These are phyloP conservation scores for Clarireedia hainanense DNA, from an alignment of 2,329 filamentous ascomycete species.

Conservation along the genomic window DNA sequence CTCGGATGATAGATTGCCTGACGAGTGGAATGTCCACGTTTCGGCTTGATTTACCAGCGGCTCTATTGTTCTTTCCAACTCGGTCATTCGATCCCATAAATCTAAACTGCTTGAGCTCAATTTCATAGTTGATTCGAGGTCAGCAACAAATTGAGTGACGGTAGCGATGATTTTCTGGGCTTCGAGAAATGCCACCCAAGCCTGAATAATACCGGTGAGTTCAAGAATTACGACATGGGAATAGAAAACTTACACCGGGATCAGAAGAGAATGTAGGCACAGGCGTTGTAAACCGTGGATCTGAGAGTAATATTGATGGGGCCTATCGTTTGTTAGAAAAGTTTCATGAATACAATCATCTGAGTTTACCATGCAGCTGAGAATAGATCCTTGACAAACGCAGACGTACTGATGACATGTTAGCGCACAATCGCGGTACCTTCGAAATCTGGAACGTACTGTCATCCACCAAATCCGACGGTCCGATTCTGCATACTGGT, in stretches of 20 bases:
- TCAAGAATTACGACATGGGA: background rate
- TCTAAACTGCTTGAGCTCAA: slow-evolving; percentile 32
- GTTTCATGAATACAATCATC: background rate
- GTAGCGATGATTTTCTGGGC: slow-evolving; percentile 41
- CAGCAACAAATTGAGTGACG: slow-evolving; percentile 40
- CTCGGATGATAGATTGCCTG: slow-evolving; percentile 6
- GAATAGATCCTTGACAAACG: slow-evolving; percentile 42
- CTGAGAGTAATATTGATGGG: slow-evolving; percentile 37
- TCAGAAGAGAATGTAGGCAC: slow-evolving; percentile 36
- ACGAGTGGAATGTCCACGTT: slow-evolving; percentile 13
- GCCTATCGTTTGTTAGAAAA: slow-evolving; percentile 26
- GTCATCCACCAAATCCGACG: slow-evolving; percentile 47
- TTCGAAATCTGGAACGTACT: slow-evolving; percentile 23
- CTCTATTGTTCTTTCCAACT: slow-evolving; percentile 21
- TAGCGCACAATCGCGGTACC: background rate
- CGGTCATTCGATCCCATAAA: slow-evolving; percentile 30
- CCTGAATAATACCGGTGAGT: slow-evolving; percentile 18
- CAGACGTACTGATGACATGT: slow-evolving; percentile 35
- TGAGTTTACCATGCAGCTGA: slow-evolving; percentile 37
- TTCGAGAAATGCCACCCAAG: slow-evolving; percentile 36
- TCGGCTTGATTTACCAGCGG: slow-evolving; percentile 19
- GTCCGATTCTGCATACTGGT: slow-evolving; percentile 37
- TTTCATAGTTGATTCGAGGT: slow-evolving; percentile 37
- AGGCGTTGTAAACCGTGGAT: slow-evolving; percentile 38
- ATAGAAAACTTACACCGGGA: slow-evolving; percentile 28